Percentiles rank a stretch among this genome's conserved stretches.
phyloP scores from a whole-genome alignment of 768 basidiomycete genomes.

The Chlorophyllum brunneum region DNA sequence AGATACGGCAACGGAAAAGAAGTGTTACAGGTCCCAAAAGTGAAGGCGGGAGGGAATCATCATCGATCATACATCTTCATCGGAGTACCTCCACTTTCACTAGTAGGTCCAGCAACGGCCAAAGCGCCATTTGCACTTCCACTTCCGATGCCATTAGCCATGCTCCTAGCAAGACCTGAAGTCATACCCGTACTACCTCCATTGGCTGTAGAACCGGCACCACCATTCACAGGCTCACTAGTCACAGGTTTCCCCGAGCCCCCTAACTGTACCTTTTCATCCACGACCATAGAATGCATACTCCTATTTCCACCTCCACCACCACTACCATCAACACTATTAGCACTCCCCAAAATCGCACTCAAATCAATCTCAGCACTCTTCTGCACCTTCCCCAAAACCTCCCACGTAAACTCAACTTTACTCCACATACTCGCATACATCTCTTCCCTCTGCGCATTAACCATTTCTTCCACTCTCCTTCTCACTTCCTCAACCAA shows the following conservation, averaged over 20 bases:
- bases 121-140: too few species aligned
- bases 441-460: constrained; percentile 17
- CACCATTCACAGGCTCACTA: background rate
- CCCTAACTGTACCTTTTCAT: background rate
- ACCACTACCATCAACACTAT: background rate
- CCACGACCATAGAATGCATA: too few species aligned
- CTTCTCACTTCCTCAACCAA: constrained; percentile 15
- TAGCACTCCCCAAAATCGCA: background rate
- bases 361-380: background rate
- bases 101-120: too few species aligned
- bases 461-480: constrained; percentile 18
- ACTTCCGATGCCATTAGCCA: too few species aligned
- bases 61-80: too few species aligned
- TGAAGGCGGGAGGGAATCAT: too few species aligned
- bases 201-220: too few species aligned
- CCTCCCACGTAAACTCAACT: constrained; percentile 15
- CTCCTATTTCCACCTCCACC: background rate
- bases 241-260: background rate
- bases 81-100: too few species aligned
- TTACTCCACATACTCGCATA: constrained; percentile 18
- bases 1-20: too few species aligned
- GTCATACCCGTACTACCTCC: too few species aligned
- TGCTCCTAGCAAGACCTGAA: too few species aligned
- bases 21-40: too few species aligned
- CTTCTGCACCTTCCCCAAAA: constrained; percentile 13